phyloP scores from a whole-genome alignment of 2,329 filamentous ascomycete genomes.

The Fusarium sp. region DNA sequence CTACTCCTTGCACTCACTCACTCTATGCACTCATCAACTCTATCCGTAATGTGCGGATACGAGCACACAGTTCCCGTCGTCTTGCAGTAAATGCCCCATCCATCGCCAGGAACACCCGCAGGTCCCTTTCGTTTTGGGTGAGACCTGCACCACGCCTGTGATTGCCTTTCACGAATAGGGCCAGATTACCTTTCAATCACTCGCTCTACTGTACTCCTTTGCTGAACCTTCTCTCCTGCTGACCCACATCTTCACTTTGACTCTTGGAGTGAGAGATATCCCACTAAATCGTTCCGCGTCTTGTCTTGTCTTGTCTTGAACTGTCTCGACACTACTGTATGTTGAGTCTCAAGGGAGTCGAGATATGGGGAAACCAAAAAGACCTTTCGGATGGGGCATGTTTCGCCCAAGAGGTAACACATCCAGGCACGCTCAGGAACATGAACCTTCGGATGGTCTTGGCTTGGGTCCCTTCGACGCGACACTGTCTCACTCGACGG shows the following conservation, averaged over 20 bases:
- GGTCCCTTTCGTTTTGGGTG: slow-evolving; percentile 24
- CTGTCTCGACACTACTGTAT: neutral
- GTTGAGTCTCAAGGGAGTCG: slow-evolving; percentile 20
- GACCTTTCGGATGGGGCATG: slow-evolving; percentile 19
- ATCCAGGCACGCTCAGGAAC: slow-evolving; percentile 32
- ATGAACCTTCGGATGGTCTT: slow-evolving; percentile 24
- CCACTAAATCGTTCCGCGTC: neutral
- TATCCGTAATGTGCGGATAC: neutral
- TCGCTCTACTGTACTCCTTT: neutral
- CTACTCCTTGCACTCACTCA: neutral
- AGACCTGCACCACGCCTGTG: slow-evolving; percentile 32
- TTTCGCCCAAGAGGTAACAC: slow-evolving; percentile 21
- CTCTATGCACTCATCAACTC: neutral
- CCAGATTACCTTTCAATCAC: slow-evolving; percentile 9
- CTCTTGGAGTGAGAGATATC: neutral
- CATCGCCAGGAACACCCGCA: slow-evolving; percentile 32
- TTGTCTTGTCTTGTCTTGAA: neutral
- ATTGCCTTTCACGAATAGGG: slow-evolving; percentile 27
- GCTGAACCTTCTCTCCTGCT: neutral
- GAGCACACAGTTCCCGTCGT: neutral
- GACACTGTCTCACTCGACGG: slow-evolving; percentile 33
- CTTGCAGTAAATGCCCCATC: neutral
- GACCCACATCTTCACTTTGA: slow-evolving; percentile 38
- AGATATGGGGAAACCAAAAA: slow-evolving; percentile 13
- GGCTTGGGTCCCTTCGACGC: slow-evolving; percentile 32